Conservation (phyloP, 2,329 filamentous ascomycete species). For the Aspergillus sclerotialis region DNA sequence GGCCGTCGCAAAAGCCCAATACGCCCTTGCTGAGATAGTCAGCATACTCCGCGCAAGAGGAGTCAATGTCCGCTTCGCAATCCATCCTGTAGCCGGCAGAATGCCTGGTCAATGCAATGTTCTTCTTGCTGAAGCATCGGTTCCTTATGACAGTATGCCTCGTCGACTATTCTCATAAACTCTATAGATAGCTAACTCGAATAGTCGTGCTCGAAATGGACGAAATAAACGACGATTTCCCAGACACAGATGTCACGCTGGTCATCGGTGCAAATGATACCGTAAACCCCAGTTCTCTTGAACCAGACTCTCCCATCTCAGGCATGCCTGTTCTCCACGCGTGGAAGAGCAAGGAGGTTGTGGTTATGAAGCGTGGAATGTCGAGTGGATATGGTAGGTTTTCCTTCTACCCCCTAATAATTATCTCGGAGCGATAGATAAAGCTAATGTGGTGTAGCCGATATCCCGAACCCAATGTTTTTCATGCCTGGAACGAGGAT, state of each 20-base stretch:
- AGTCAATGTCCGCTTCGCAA: slow-evolving; percentile 78
- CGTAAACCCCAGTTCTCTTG: slow-evolving; percentile 81
- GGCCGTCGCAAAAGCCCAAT: slow-evolving; percentile 90
- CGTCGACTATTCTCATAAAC: slow-evolving; percentile 1
- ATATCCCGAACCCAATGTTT: slow-evolving; percentile 91
- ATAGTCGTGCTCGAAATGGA: slow-evolving; percentile 83
- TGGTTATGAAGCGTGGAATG: slow-evolving; percentile 91
- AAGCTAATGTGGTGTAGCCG: too few species aligned
- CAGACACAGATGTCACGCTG: slow-evolving; percentile 75
- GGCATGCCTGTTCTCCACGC: slow-evolving; percentile 90
- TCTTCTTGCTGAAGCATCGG: slow-evolving; percentile 75
- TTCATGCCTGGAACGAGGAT: slow-evolving; percentile 85
- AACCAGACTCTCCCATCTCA: slow-evolving; percentile 75
- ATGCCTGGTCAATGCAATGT: slow-evolving; percentile 96
- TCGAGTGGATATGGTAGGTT: slow-evolving; percentile 72
- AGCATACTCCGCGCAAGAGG: slow-evolving; percentile 65
- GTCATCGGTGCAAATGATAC: slow-evolving; percentile 92
- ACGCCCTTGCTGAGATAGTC: slow-evolving; percentile 79
- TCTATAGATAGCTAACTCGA: slow-evolving; percentile 8
- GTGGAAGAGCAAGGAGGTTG: slow-evolving; percentile 89
- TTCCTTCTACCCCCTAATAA: too few species aligned
- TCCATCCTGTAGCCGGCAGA: slow-evolving; percentile 81
- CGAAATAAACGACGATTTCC: slow-evolving; percentile 89
- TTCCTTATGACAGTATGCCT: slow-evolving; percentile 70
- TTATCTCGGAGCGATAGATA: too few species aligned